Evolutionary conservation across 805 yeast species (phyloP), one percentile per base, ranked within the genome.

Genomic region (Candida ipomoeae): DNA sequence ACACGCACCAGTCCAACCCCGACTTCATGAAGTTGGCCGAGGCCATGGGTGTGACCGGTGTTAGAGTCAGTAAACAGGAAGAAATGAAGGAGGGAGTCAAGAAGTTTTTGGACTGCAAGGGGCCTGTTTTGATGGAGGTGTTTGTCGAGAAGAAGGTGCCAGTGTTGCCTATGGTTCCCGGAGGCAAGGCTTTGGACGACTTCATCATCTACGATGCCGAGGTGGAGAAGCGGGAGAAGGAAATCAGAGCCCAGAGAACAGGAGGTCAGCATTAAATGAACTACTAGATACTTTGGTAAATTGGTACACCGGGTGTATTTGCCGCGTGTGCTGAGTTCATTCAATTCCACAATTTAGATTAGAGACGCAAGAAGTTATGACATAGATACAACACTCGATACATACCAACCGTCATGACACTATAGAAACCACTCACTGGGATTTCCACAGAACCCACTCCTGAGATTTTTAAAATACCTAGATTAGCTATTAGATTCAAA

Each of bases 91-190:
- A 65, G 5, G 77, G 75, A 36, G 64, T 74, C 34, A 76, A 82
- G 66, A 82, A 85, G 66, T 85, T 90, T 78, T 73, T 94, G 52
- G 87, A 79, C 49, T 76, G 80, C 64, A 72, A 77, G 49, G 95
- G 96, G 17, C 98, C 99, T 21, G 87, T 91, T 42, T 79, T 94
- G 64, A 72, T 92, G 63, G 99, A 94, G 77, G 98, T 90, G 40
- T 62, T 84, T 46, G 94, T 90, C 32, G 98, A 91, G 74, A 82
- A 83, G 79, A 87, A 87, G 78, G 96, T 92, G 44, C 97, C 97
- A 47, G 98, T 94, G 54, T 80, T 94, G 67, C 99, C 99, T 50
- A 90, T 94, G 96, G 98, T 94, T 48, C 96, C 99, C 48, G 96
- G 84, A 53, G 99, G 98, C 61, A 89, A 87, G 69, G 96, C 87